These are phyloP conservation scores for Cryptococcus sp. DNA, from an alignment of 1,284 basidiomycete genomes.

Conservation along the genomic window DNA sequence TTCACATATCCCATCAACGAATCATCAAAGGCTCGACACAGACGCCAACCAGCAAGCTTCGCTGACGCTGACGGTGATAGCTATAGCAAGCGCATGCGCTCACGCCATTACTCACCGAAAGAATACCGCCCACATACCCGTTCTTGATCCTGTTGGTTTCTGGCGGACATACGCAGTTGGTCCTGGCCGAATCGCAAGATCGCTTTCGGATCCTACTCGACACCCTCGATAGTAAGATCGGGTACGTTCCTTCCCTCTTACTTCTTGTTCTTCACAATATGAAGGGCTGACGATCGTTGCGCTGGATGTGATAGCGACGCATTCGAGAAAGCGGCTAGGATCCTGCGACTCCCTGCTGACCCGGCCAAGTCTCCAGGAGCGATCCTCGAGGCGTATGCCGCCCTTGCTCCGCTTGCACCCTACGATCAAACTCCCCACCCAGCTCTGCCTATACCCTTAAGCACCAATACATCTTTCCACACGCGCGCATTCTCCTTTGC, in stretches of 20 bases:
- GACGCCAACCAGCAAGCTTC: too few relatives aligned
- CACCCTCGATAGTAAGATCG: constrained; percentile 74
- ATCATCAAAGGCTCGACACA: too few relatives aligned
- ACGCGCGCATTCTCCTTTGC: constrained; percentile 71
- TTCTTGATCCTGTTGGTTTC: constrained; percentile 85
- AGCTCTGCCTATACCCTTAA: constrained; percentile 61
- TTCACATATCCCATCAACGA: neutral
- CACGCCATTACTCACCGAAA: constrained; percentile 71
- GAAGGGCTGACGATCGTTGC: too few relatives aligned
- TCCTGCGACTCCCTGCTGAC: constrained; percentile 66
- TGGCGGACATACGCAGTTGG: constrained; percentile 85
- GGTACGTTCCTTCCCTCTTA: constrained; percentile 34
- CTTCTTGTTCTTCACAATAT: too few relatives aligned
- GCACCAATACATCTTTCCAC: constrained; percentile 12
- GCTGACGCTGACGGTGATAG: too few relatives aligned
- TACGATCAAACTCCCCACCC: constrained; percentile 46
- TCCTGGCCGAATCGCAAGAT: constrained; percentile 65
- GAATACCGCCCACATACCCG: constrained; percentile 67
- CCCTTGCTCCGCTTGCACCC: constrained; percentile 29
- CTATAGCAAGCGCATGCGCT: constrained; percentile 88
- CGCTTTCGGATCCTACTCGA: constrained; percentile 72
- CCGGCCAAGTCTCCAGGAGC: constrained; percentile 67
- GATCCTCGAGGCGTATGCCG: constrained; percentile 67
- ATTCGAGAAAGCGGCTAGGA: constrained; percentile 75
- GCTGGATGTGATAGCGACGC: constrained; percentile 58